phyloP scores from a whole-genome alignment of 2,329 filamentous ascomycete species.

The Xylariales sp. region DNA sequence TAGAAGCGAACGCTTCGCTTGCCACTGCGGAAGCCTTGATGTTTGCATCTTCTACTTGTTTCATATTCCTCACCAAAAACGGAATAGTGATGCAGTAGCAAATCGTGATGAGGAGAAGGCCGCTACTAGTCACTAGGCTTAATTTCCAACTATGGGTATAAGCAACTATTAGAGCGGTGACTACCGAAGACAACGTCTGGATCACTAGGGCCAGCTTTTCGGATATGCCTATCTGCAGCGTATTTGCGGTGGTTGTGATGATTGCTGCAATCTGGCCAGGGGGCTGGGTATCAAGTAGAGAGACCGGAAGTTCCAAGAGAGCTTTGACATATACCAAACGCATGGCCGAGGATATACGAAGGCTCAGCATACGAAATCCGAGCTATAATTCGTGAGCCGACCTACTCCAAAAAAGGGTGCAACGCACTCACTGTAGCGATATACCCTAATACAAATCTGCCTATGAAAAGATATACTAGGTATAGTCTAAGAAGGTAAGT shows the following conservation, averaged over 20 bases:
- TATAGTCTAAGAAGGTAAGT: constrained; percentile 62
- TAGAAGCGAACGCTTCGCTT: constrained; percentile 68
- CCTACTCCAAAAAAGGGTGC: not conserved
- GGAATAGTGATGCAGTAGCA: constrained; percentile 64
- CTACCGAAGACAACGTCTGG: constrained; percentile 64
- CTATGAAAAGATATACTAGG: constrained; percentile 78
- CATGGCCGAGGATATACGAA: constrained; percentile 69
- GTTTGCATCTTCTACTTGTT: constrained; percentile 63
- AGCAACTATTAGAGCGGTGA: constrained; percentile 65
- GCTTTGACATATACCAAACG: constrained; percentile 73
- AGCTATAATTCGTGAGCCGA: constrained; percentile 54
- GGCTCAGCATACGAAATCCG: constrained; percentile 69
- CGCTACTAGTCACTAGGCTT: constrained; percentile 67
- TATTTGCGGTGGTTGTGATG: constrained; percentile 72
- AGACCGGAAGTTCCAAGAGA: constrained; percentile 72
- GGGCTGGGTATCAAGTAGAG: constrained; percentile 73
- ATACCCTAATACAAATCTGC: constrained; percentile 72
- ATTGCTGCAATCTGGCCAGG: constrained; percentile 70
- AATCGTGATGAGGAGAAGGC: constrained; percentile 66
- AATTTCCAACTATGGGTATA: constrained; percentile 69
- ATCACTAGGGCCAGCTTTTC: constrained; percentile 70
- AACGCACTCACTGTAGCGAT: constrained; percentile 62
- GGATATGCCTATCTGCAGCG: constrained; percentile 71
- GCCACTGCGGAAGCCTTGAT: constrained; percentile 68
- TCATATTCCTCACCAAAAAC: constrained; percentile 65